Evolutionary conservation across 1,284 basidiomycete species (phyloP), one percentile per base, ranked within the genome.

Genomic region (Rhodotorula glutinis): DNA sequence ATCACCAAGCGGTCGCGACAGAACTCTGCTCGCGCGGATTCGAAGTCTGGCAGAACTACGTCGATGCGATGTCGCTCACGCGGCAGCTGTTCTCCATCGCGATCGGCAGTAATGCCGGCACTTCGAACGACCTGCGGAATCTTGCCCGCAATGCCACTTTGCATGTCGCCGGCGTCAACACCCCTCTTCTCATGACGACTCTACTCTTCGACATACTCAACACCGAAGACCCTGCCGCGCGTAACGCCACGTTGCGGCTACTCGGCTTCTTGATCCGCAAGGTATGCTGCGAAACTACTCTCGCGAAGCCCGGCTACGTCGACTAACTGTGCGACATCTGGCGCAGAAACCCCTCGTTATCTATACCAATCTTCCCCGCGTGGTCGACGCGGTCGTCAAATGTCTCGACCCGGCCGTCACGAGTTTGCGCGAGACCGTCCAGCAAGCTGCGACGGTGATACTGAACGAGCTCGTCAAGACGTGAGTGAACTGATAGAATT

Each of bases 371-470:
- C 81, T 98, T 43, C 91, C 95, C 0, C 84, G 89, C 38, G 82
- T 98, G 49, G 88, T 92, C 76, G 95, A 99, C 78, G 92, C 93
- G 1, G 92, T 99, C 2, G 93, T 98, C 29, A 96, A 94, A 78
- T 96, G 92, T 13, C 82, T 98, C 52, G 95, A 98, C 79, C 96
- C 95, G 17, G 94, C 91, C 74, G 84, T 87, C 16, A 90, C 87
- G 0, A 82, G 87, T 17, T 86, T 89, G 77, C 85, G 96, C 21
- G 92, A 96, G 54, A 89, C 90, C 1, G 88, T 98, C 3, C 81
- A 91, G 59, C 89, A 94, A 72, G 87, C 91, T 0, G 95, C 92
- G 0, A 98, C 94, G 0, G 91, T 97, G 72, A 96, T 98, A 58
- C 82, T 93, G 55, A 90, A 89, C 60, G 90, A 89, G 78, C 89